Evolutionary conservation across 2,329 filamentous ascomycete species (phyloP).

Genomic region (Hortaea werneckii): DNA sequence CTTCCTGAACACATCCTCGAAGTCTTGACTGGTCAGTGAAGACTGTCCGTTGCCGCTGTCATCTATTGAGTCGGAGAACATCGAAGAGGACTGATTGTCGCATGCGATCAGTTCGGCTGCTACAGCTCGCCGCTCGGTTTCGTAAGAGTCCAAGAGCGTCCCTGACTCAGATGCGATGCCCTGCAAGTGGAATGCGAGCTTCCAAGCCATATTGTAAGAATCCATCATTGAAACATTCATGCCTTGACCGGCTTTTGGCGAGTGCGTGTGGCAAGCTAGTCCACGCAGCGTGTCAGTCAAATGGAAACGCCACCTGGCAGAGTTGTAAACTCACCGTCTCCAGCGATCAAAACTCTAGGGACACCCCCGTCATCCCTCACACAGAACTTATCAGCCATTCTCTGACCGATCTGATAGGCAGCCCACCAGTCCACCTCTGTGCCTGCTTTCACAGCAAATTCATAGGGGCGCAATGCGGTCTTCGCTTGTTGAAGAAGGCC

Average conservation of each 20-base stretch:
- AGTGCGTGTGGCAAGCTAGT: constrained; percentile 27
- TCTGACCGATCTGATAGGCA: constrained; percentile 66
- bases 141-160: constrained; percentile 41
- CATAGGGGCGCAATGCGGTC: constrained; percentile 55
- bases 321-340: no score
- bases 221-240: constrained; percentile 72
- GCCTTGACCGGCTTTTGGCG: constrained; percentile 33
- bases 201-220: constrained; percentile 32
- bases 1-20: constrained; percentile 51
- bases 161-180: constrained; percentile 28
- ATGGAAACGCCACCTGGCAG: no score
- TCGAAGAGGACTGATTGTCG: constrained; percentile 46
- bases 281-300: no score
- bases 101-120: constrained; percentile 55
- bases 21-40: constrained; percentile 51
- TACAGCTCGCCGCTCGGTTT: constrained; percentile 44
- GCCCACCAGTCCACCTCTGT: constrained; percentile 34
- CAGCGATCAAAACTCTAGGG: constrained; percentile 33
- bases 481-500: constrained; percentile 50
- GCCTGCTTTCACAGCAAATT: constrained; percentile 17
- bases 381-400: constrained; percentile 36
- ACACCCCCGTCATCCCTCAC: no score
- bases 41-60: constrained; percentile 51
- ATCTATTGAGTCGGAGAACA: constrained; percentile 49
- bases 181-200: constrained; percentile 28